phyloP scores from a whole-genome alignment of 345 rosid species.

The Moricandia moricandioides region DNA sequence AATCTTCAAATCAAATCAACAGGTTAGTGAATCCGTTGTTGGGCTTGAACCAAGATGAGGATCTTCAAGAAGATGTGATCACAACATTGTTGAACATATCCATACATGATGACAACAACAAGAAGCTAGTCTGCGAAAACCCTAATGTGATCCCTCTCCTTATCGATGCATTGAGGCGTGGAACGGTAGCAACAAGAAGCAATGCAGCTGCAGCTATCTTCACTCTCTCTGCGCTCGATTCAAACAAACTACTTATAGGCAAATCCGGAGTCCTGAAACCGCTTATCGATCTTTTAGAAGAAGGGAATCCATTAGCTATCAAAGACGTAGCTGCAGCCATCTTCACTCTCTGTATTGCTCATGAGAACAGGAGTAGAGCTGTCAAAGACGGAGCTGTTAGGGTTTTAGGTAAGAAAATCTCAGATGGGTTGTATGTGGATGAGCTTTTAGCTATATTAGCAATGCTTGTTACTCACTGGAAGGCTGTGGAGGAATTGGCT shows the following conservation, averaged over 20 bases:
- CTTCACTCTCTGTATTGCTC: conserved; percentile 69
- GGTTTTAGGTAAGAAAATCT: conserved; percentile 66
- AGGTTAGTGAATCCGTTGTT: conserved; percentile 60
- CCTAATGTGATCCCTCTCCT: conserved; percentile 73
- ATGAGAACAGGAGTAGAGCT: conserved; percentile 80
- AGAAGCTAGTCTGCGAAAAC: conserved; percentile 82
- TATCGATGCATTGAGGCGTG: conserved; percentile 64
- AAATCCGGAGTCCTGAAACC: conserved; percentile 72
- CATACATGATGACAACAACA: conserved; percentile 89
- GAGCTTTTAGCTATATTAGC: conserved; percentile 86
- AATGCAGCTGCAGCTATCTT: conserved; percentile 94
- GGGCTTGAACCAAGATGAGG: conserved; percentile 40
- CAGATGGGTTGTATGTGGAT: conserved; percentile 59
- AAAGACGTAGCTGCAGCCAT: conserved; percentile 95
- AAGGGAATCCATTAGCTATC: conserved; percentile 73
- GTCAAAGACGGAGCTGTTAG: conserved; percentile 79
- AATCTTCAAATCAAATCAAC: conserved; percentile 57
- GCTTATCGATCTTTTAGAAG: conserved; percentile 70
- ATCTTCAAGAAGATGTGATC: conserved; percentile 86
- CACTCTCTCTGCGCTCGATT: conserved; percentile 83
- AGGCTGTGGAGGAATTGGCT: conserved; percentile 70
- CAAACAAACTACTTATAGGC: conserved; percentile 78
- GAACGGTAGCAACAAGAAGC: conserved; percentile 67
- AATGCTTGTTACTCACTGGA: conserved; percentile 71
- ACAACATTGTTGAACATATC: conserved; percentile 85